Conservation (phyloP, 805 yeast genomes). For the Spencermartinsiella europaea region DNA sequence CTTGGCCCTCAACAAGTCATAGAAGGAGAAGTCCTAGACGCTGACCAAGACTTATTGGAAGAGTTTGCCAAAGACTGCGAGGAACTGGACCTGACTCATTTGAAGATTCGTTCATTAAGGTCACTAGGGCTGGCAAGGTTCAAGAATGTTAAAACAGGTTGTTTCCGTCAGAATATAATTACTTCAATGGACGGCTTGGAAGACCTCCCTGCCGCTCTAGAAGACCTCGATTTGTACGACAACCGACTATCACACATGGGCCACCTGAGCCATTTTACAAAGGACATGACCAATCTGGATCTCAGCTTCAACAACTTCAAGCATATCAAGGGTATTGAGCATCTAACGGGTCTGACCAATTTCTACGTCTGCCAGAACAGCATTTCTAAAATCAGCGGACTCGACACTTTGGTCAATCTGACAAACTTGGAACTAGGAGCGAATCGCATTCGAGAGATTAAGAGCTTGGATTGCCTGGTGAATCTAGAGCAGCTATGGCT, state of each 20-base stretch:
- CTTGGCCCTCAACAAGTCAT: constrained; percentile 10
- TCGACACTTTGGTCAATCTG: constrained; percentile 52
- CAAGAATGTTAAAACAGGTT: constrained; percentile 50
- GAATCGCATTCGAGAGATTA: constrained; percentile 55
- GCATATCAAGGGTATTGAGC: constrained; percentile 72
- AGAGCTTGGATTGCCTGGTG: constrained; percentile 49
- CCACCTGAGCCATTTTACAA: constrained; percentile 51
- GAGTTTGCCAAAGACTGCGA: constrained; percentile 47
- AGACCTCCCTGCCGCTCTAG: constrained; percentile 49
- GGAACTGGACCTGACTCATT: constrained; percentile 60
- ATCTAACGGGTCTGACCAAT: constrained; percentile 55
- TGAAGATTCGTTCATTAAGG: constrained; percentile 60
- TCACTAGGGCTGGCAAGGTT: constrained; percentile 58
- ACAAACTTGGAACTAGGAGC: constrained; percentile 87
- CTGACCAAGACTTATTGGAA: constrained; percentile 46
- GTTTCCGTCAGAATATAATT: constrained; percentile 79
- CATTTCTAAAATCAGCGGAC: constrained; percentile 63
- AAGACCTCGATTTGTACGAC: constrained; percentile 85
- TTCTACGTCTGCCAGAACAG: constrained; percentile 86
- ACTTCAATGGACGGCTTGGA: constrained; percentile 71
- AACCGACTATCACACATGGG: constrained; percentile 85
- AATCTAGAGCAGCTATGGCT: constrained; percentile 79
- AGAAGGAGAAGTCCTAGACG: constrained; percentile 49
- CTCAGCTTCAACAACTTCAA: constrained; percentile 85
- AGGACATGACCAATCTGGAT: constrained; percentile 58